Conservation (phyloP, 345 rosid species). For the Dovyalis caffra region DNA sequence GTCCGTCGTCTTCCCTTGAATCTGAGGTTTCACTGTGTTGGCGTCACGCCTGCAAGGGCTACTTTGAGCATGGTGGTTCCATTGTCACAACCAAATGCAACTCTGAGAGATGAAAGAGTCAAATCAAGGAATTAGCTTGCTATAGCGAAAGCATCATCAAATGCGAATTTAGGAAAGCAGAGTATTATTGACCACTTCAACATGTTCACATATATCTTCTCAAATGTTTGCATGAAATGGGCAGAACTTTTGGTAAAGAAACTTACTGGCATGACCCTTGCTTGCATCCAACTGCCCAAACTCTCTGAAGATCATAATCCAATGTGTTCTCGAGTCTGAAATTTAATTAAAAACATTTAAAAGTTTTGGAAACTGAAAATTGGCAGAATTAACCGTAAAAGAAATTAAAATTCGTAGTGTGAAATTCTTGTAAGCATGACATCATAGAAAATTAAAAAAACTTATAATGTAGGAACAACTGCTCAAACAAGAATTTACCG, state of each 20-base stretch:
- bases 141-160: background rate
- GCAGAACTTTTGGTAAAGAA: background rate
- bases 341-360: background rate
- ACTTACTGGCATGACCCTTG: conserved; percentile 22
- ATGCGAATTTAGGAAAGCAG: background rate
- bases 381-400: too few species aligned
- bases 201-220: background rate
- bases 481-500: conserved; percentile 8
- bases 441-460: background rate
- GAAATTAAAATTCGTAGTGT: too few species aligned
- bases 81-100: conserved; percentile 24
- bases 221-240: background rate
- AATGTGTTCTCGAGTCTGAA: conserved; percentile 18
- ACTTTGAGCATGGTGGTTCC: conserved; percentile 15
- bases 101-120: background rate
- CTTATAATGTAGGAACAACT: background rate
- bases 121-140: background rate
- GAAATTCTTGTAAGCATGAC: background rate
- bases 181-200: background rate
- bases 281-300: conserved; percentile 27
- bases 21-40: background rate
- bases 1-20: background rate
- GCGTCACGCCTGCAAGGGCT: background rate
- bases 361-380: background rate
- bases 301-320: conserved; percentile 25